Evolutionary conservation across 768 basidiomycete species (phyloP).

Genomic region (Phanerochaete carnosa): DNA sequence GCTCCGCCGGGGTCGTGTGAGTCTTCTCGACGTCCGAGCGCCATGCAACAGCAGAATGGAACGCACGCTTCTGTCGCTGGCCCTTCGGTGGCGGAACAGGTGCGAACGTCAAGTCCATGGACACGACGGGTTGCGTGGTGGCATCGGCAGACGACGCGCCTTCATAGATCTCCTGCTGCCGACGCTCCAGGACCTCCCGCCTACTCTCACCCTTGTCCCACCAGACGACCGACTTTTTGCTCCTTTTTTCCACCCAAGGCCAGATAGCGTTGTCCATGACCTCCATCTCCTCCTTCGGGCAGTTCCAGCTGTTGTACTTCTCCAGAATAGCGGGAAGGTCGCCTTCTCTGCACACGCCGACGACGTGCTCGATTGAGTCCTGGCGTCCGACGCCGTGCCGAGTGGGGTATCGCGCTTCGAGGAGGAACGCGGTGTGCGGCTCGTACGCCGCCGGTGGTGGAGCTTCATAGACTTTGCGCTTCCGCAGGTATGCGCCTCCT

Average conservation of each 20-base stretch:
- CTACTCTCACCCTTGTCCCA: conserved; percentile 26
- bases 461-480: conserved; percentile 25
- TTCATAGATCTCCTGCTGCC: not conserved
- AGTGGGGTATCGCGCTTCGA: conserved; percentile 32
- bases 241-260: conserved; percentile 26
- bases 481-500: conserved; percentile 29
- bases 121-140: not conserved
- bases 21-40: conserved; percentile 22
- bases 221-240: conserved; percentile 21
- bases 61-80: not conserved
- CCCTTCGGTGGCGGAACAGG: not conserved
- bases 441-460: conserved; percentile 34
- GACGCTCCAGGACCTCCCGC: conserved; percentile 13
- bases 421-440: conserved; percentile 36
- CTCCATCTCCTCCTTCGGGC: conserved; percentile 15
- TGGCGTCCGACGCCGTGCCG: conserved; percentile 28
- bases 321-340: conserved; percentile 28
- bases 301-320: conserved; percentile 28
- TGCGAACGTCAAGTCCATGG: not conserved
- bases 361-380: conserved; percentile 28
- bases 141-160: not conserved
- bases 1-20: conserved; percentile 11
- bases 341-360: conserved; percentile 32
- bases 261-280: conserved; percentile 39
- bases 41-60: conserved; percentile 5